A percentile compares a stretch with the other conserved stretches of the same genome.
Evolutionary conservation across 164 flowering plant species (phyloP).

Genomic region (Vitis vinifera): DNA sequence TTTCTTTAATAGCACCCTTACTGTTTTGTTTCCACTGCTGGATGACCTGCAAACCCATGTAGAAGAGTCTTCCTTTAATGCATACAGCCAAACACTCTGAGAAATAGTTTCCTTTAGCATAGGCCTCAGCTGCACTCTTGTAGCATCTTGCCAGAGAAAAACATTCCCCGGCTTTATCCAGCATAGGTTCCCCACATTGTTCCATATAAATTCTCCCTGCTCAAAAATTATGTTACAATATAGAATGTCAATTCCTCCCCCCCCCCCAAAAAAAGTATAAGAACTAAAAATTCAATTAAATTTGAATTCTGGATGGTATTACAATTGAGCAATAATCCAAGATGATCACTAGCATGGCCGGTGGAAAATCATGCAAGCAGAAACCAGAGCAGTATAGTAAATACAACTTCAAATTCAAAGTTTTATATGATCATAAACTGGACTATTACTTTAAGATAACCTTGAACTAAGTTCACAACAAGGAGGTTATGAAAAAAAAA

Average conservation of each 20-base stretch:
- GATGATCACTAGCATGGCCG: too few relatives aligned
- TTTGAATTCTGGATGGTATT: too few relatives aligned
- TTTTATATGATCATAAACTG: too few relatives aligned
- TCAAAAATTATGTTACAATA: not conserved
- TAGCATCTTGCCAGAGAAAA: conserved; percentile 34
- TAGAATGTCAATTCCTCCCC: too few relatives aligned
- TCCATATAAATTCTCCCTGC: conserved; percentile 35
- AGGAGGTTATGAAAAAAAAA: not conserved
- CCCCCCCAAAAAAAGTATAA: too few relatives aligned
- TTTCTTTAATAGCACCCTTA: conserved; percentile 1
- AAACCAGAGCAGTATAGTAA: too few relatives aligned
- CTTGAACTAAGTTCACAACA: not conserved
- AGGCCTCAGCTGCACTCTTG: conserved; percentile 40
- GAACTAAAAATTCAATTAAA: too few relatives aligned
- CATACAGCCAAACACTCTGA: conserved; percentile 40
- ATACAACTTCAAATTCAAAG: too few relatives aligned
- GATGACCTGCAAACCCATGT: conserved; percentile 29
- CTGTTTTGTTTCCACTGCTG: conserved; percentile 30
- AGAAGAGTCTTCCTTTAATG: conserved; percentile 31
- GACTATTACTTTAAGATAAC: too few relatives aligned
- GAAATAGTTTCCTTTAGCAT: conserved; percentile 31
- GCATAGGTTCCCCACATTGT: conserved; percentile 33
- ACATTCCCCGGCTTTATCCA: conserved; percentile 52
- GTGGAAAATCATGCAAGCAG: too few relatives aligned
- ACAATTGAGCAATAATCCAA: too few relatives aligned